Percentiles rank a stretch among this genome's conserved stretches.
These are phyloP conservation scores for Phaeoacremonium minimum DNA, from an alignment of 2,329 filamentous ascomycete species.

Conservation along the genomic window DNA sequence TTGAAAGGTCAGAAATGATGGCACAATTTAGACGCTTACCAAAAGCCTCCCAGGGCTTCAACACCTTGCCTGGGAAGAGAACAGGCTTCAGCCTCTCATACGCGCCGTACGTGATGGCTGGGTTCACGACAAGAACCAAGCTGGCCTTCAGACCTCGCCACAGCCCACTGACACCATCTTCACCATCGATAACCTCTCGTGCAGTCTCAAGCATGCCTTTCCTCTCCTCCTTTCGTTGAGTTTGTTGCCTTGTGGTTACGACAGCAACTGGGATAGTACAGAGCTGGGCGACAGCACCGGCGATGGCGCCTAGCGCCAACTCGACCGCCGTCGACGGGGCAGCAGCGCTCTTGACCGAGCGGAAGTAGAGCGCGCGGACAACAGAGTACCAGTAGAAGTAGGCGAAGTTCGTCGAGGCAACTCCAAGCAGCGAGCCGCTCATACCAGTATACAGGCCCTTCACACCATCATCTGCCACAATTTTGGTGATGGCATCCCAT, in stretches of 20 bases:
- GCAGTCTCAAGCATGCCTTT: constrained; percentile 87
- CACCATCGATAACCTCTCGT: constrained; percentile 81
- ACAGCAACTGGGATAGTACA: constrained; percentile 97
- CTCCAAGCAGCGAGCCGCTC: constrained; percentile 78
- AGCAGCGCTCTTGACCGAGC: constrained; percentile 41
- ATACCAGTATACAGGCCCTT: constrained; percentile 86
- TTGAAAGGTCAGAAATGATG: neutral
- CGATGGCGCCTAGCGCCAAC: constrained; percentile 77
- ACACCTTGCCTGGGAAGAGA: constrained; percentile 71
- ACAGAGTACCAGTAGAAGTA: constrained; percentile 99
- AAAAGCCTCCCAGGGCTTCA: constrained; percentile 87
- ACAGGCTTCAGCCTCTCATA: constrained; percentile 82
- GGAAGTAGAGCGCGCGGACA: constrained; percentile 76
- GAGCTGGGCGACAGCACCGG: constrained; percentile 86
- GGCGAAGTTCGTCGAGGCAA: constrained; percentile 96
- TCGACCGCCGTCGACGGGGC: constrained; percentile 77
- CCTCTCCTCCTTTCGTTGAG: constrained; percentile 76
- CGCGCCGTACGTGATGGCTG: constrained; percentile 94
- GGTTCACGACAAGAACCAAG: constrained; percentile 91
- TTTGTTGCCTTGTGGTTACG: constrained; percentile 93
- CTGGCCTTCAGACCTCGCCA: constrained; percentile 97
- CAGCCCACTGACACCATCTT: constrained; percentile 82
- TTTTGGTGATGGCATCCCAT: constrained; percentile 82
- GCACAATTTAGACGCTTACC: constrained; percentile 52
- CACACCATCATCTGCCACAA: constrained; percentile 74